A percentile compares a stretch with the other conserved stretches of the same genome.
phyloP scores from a whole-genome alignment of 129 eudicot species.

The Gnaphalium uliginosum region DNA sequence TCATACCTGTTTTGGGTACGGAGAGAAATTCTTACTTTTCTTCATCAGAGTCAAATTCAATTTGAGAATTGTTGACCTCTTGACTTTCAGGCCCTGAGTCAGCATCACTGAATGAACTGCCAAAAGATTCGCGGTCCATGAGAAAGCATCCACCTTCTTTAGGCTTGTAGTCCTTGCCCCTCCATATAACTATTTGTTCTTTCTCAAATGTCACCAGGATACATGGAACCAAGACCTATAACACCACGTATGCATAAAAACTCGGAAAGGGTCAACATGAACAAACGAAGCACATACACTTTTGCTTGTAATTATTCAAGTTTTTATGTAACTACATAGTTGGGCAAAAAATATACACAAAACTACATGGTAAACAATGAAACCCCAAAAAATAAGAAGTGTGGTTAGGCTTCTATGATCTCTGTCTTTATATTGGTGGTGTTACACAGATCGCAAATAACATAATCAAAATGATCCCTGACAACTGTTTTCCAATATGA shows the following conservation, averaged over 20 bases:
- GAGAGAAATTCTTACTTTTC: slow-evolving; percentile 14
- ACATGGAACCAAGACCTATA: slow-evolving; percentile 91
- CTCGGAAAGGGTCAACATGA: neutral
- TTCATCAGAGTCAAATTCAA: slow-evolving; percentile 44
- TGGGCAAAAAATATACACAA: neutral
- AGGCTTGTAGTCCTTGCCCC: slow-evolving; percentile 65
- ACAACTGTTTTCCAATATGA: neutral
- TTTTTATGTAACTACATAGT: neutral
- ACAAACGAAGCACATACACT: neutral
- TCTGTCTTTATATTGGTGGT: neutral
- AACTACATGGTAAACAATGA: neutral
- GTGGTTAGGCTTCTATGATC: neutral
- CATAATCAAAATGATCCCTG: neutral
- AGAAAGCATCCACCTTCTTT: slow-evolving; percentile 54
- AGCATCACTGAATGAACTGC: slow-evolving; percentile 30
- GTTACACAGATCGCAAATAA: neutral
- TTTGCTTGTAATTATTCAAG: neutral
- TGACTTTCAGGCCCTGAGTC: slow-evolving; percentile 20
- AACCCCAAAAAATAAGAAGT: neutral
- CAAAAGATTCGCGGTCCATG: slow-evolving; percentile 50
- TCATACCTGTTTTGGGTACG: neutral
- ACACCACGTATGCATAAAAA: neutral
- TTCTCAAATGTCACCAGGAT: slow-evolving; percentile 80
- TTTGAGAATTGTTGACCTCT: slow-evolving; percentile 18
- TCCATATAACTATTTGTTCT: slow-evolving; percentile 93